These are phyloP conservation scores for Fraxinus greggii DNA, from an alignment of 305 asterid species.

Conservation along the genomic window DNA sequence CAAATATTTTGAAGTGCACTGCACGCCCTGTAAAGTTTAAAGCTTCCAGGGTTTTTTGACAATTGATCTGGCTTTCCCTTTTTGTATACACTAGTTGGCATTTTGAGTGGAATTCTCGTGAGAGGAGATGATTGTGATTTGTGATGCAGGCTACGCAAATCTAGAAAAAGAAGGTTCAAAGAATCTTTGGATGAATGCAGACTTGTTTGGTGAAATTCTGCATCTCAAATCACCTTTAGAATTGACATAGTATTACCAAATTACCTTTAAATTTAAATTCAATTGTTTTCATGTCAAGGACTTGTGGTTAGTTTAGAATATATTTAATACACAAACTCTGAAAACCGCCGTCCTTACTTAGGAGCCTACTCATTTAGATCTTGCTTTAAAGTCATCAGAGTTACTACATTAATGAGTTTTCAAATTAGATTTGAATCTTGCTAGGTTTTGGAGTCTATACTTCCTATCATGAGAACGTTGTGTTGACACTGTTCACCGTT, in stretches of 20 bases:
- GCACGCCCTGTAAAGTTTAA: not conserved
- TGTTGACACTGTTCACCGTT: not conserved
- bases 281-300: not conserved
- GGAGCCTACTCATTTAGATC: not conserved
- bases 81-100: not conserved
- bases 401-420: not conserved
- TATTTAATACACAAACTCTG: not conserved
- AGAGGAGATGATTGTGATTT: not conserved
- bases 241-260: not conserved
- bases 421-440: not conserved
- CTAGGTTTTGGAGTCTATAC: not conserved
- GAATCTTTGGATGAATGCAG: not conserved
- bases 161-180: not conserved
- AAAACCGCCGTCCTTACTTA: not conserved
- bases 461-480: not conserved
- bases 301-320: not conserved
- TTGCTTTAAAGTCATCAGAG: not conserved
- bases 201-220: not conserved
- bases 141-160: not conserved
- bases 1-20: not conserved
- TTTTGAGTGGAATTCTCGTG: not conserved
- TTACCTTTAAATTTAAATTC: not conserved
- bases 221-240: not conserved
- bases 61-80: not conserved
- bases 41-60: not conserved